Base-by-base conservation (phyloP, 2,329 filamentous ascomycete species). In the Hymenoscyphus linearis region DNA sequence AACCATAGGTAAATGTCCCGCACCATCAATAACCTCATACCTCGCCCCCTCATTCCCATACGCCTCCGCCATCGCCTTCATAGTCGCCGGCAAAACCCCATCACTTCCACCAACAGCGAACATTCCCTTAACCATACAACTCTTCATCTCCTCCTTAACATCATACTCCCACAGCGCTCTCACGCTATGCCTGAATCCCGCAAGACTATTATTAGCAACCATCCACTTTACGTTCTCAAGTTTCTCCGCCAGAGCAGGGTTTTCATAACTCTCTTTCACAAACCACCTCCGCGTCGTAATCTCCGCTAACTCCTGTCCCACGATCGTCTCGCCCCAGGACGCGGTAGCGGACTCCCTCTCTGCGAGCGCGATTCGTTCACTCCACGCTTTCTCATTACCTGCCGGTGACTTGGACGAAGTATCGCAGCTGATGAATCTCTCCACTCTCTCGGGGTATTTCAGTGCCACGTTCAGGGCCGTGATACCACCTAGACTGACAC, bases 1-100 rank as follows among this genome's bases (percentile, higher is more conserved):
- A 55, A 86, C 86, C 90, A 96, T 96, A 0, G 91, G 91, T 69
- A 96, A 75, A 77, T 96, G 91, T 0, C 91, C 91, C 0, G 90
- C 85, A 9, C 81, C 77, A 0, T 89, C 83, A 10, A 96, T 82
- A 61, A 89, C 74, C 71, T 81, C 84, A 66, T 92, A 80, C 62
- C 84, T 80, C 0, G 81, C 82, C 0, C 82, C 83, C 0, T 74
- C 72, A 10, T 77, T 73, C 0, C 87, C 86, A 50, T 91, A 73
- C 18, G 77, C 72, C 0, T 75, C 79, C 59, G 80, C 84, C 81
- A 93, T 91, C 14, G 85, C 85, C 59, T 87, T 85, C 90, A 96
- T 96, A 3, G 87, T 88, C 76, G 86, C 86, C 0, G 90, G 89
- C 58, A 96, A 71, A 1, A 88, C 87, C 0, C 86, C 91, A 70